Base-by-base conservation (phyloP, 1,284 basidiomycete genomes). In the Termitomyces sp. region DNA sequence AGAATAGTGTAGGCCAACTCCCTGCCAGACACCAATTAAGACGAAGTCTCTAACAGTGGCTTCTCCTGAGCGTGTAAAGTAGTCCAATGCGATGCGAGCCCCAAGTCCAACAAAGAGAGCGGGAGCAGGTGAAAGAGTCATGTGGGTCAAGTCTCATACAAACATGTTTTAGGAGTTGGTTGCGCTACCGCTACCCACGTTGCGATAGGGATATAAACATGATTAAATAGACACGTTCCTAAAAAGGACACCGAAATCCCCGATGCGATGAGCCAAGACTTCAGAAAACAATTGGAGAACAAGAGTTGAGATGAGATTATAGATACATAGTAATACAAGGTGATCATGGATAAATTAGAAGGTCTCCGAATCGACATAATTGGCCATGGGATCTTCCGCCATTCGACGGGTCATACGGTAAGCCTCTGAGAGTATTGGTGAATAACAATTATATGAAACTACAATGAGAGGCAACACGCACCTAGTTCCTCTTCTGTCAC, bases 401-500 rank as follows among this genome's bases (percentile, higher is more conserved):
- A 84, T 79, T 62, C 80, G 72, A 49, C 84, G 79, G 51, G 71
- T 83, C 82, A 90, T 86, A 50, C 92, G 80, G 70, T 94, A 95
- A 17, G 86, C 86, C 83, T 95, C 90, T 91, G 75, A 55, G 67
- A 61, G 55, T 44, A 51, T 15, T 60, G 10, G 65, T 54, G 60
- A 59, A 61, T 3, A 26, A 33, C 41, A 39, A 39, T 24, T 0
- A 8, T 2, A 41, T 2, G 12, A 3, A 36, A 7, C 39, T 48
- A 10, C 50, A 13, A 3, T 17, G 40, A 52, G 15, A 56, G 47
- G 51, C 42, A 49, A 54, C 34, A 68, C 90, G 59, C 67, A 91
- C 90, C 94, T 57, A 98, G 82, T 67, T 98, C 87, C 68, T 95
- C 94, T 71, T 98, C 93, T 1, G 92, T 89, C 26, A 98, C 90